A percentile compares a stretch with the other conserved stretches of the same genome.
phyloP scores from a whole-genome alignment of 1,284 basidiomycete species.

The Cutaneotrichosporon sp. region DNA sequence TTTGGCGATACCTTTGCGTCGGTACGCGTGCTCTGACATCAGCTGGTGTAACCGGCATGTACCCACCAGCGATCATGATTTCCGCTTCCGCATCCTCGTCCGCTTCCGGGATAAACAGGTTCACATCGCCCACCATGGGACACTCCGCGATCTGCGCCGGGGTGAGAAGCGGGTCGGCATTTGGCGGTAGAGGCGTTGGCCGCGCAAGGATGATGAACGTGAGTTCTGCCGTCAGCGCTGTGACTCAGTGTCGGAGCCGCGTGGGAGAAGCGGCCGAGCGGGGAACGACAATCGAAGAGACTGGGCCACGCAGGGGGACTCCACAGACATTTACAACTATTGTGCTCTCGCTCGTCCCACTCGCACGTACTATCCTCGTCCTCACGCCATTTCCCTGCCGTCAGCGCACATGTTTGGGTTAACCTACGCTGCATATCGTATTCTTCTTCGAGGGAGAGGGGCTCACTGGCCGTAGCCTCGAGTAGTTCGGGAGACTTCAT shows the following conservation, averaged over 20 bases:
- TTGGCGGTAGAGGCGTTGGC: constrained; percentile 12
- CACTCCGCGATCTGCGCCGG: constrained; percentile 27
- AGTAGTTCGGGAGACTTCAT: constrained; percentile 74
- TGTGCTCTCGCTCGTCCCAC: not conserved
- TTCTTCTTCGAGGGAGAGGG: constrained; percentile 74
- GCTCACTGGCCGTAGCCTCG: constrained; percentile 78
- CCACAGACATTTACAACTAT: no score
- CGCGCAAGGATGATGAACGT: constrained; percentile 81
- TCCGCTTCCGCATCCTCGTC: constrained; percentile 60
- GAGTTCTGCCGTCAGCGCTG: constrained; percentile 58
- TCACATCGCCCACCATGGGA: constrained; percentile 21
- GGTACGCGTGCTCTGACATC: constrained; percentile 4
- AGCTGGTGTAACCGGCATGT: not conserved
- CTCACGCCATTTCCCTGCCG: constrained; percentile 70
- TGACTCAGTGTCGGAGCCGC: no score
- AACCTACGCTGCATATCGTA: constrained; percentile 85
- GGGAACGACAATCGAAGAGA: not conserved
- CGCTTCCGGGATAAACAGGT: constrained; percentile 44
- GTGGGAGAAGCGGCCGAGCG: no score
- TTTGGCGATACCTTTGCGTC: constrained; percentile 50
- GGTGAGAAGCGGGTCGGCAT: constrained; percentile 15
- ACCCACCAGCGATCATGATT: constrained; percentile 76
- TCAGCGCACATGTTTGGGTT: no score
- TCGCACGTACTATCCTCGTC: constrained; percentile 76
- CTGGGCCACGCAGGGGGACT: no score